phyloP scores from a whole-genome alignment of 352 stramenopile species.

The Halophytophthora polymorphica region DNA sequence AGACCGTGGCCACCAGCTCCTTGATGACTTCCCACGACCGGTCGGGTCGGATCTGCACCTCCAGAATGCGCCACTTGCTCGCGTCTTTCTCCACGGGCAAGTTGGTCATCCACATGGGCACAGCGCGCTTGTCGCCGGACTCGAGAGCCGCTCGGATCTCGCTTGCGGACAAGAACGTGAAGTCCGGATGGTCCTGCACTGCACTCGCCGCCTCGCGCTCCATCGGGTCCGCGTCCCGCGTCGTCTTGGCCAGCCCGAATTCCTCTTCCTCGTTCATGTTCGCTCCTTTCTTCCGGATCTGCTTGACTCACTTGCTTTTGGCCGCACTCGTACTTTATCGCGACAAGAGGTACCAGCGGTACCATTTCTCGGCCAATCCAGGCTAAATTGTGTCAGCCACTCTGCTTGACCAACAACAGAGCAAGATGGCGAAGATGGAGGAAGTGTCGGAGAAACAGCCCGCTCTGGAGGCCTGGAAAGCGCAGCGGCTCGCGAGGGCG shows the following conservation, averaged over 20 bases:
- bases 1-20: conserved; percentile 73
- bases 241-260: conserved; percentile 64
- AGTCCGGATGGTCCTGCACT: conserved; percentile 72
- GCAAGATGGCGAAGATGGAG: conserved; percentile 27
- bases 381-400: background rate
- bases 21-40: conserved; percentile 74
- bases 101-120: conserved; percentile 53
- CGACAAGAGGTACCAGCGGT: background rate
- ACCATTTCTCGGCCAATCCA: no score
- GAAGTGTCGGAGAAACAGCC: conserved; percentile 9
- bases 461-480: conserved; percentile 24
- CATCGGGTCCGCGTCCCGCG: conserved; percentile 64
- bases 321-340: background rate
- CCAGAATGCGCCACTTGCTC: conserved; percentile 63
- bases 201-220: conserved; percentile 45
- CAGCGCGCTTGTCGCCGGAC: conserved; percentile 25
- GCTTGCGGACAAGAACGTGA: conserved; percentile 42
- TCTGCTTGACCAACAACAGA: background rate
- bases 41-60: conserved; percentile 68
- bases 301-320: background rate
- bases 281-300: background rate
- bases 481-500: conserved; percentile 22
- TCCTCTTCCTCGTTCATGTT: conserved; percentile 61
- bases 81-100: conserved; percentile 63
- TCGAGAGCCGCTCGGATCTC: conserved; percentile 28